Base-by-base conservation (phyloP, 352 stramenopile species). In the Globisporangium paddicum region DNA sequence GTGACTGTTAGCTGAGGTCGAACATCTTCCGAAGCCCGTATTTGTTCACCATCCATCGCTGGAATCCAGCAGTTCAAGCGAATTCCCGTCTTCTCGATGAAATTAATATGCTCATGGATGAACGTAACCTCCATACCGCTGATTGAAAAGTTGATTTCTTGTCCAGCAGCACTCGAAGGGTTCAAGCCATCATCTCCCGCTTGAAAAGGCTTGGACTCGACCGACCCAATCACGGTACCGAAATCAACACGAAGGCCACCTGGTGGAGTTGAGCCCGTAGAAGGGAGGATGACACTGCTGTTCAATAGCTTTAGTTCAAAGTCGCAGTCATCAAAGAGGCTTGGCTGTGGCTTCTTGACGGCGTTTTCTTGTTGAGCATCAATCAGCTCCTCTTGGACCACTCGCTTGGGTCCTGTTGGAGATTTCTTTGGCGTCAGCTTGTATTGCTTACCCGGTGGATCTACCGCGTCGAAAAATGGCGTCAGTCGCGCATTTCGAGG, bases 391-490 rank as follows among this genome's bases (percentile, higher is more conserved):
- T 51, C 35, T 32, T 28, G 37, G 16, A 35, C 16, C 35, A 23
- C 14, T 45, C 25, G 49, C 21, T 25, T 30, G 35, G 19, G 25
- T 7, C 28, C 4, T n/a, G 50, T 32, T 1, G 49, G 48, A 47
- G 32, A 19, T 34, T 35, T 26, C 34, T 18, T 37, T 7, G 32
- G n/a, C 8, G 38, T 52, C 26, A 44, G 41, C 19, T 55, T 58
- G 26, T 65, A 37, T 7, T 21, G 30, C 45, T 60, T 51, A 26
- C 11, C 79, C 25, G 60, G 71, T 9, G 60, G 58, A 61, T 87
- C 74, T 11, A 87, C 55, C 32, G 80, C 76, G 63, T 90, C 80
- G 50, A 90, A 90, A 59, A 88, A 90, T 26, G 78, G 78, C 13
- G 80, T 88, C 30, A 64, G 65, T 44, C 41, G 64, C 49, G 72